Evolutionary conservation across 2,329 filamentous ascomycete genomes (phyloP).

Genomic region (Arthroderma sp.): DNA sequence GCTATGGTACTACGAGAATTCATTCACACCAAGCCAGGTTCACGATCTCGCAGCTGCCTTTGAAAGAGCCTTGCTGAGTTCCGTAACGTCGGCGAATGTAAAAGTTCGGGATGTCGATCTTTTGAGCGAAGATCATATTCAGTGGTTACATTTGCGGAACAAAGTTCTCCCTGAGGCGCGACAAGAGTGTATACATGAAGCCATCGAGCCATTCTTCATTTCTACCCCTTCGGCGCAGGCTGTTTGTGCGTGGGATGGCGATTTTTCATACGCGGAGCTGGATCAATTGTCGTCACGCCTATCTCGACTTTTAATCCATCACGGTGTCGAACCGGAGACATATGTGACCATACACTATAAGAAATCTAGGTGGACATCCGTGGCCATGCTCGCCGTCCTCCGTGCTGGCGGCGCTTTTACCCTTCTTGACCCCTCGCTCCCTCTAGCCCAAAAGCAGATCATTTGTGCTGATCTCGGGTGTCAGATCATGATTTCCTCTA

Average conservation of each 20-base stretch:
- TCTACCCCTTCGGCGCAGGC: slow-evolving; percentile 12
- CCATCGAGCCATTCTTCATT: background rate
- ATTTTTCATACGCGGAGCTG: slow-evolving; percentile 11
- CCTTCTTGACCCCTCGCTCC: slow-evolving; percentile 10
- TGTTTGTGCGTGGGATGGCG: slow-evolving; percentile 16
- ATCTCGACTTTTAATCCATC: slow-evolving; percentile 3
- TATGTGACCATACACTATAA: slow-evolving; percentile 12
- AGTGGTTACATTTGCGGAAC: too few species aligned
- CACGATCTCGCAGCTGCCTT: too few species aligned
- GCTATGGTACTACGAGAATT: too few species aligned
- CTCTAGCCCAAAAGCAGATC: background rate
- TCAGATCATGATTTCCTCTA: slow-evolving; percentile 11
- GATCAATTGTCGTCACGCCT: slow-evolving; percentile 16
- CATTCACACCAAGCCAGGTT: too few species aligned
- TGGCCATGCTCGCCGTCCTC: slow-evolving; percentile 13
- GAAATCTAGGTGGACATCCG: slow-evolving; percentile 13
- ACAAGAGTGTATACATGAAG: slow-evolving; percentile 30
- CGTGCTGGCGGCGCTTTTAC: slow-evolving; percentile 14
- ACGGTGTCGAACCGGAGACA: slow-evolving; percentile 10
- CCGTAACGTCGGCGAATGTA: too few species aligned
- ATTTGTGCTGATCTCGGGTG: slow-evolving; percentile 11
- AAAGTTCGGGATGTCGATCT: too few species aligned
- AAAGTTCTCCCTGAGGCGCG: slow-evolving; percentile 27
- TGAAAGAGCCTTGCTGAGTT: too few species aligned
- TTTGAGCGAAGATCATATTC: too few species aligned